phyloP scores from a whole-genome alignment of 176 grass and related monocot genomes.

The Carex kokanica region DNA sequence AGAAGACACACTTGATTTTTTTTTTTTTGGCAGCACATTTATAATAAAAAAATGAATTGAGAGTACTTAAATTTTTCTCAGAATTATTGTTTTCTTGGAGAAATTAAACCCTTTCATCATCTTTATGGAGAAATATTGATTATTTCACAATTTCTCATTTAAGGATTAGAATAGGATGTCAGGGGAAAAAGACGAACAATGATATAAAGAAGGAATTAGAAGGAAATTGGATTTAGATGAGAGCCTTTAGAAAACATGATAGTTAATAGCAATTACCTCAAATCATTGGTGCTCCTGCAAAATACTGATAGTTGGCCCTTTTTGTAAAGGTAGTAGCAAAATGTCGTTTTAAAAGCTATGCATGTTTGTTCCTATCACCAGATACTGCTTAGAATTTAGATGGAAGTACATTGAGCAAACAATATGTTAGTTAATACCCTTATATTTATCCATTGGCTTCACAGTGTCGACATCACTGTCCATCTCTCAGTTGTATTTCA shows the following conservation, averaged over 20 bases:
- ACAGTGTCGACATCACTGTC: not conserved
- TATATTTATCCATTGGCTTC: not conserved
- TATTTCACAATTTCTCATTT: not conserved
- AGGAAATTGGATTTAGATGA: not conserved
- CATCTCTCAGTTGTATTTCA: not conserved
- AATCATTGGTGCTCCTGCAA: not conserved
- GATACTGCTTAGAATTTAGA: not conserved
- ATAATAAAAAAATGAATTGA: not conserved
- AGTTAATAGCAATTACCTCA: not conserved
- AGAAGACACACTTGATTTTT: not conserved
- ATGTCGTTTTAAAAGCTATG: not conserved
- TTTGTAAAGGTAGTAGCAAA: not conserved
- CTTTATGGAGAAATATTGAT: not conserved
- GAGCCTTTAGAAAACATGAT: not conserved
- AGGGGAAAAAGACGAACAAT: not conserved
- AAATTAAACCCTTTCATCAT: not conserved
- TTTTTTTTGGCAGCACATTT: not conserved
- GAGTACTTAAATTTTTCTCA: not conserved
- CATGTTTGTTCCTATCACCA: not conserved
- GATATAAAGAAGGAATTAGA: not conserved
- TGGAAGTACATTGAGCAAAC: not conserved
- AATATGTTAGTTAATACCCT: not conserved
- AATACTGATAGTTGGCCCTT: not conserved
- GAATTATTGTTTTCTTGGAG: not conserved
- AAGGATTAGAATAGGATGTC: not conserved